Evolutionary conservation across 768 basidiomycete genomes (phyloP), one percentile per base, ranked within the genome.

Genomic region (Amanita pseudoporphyria): DNA sequence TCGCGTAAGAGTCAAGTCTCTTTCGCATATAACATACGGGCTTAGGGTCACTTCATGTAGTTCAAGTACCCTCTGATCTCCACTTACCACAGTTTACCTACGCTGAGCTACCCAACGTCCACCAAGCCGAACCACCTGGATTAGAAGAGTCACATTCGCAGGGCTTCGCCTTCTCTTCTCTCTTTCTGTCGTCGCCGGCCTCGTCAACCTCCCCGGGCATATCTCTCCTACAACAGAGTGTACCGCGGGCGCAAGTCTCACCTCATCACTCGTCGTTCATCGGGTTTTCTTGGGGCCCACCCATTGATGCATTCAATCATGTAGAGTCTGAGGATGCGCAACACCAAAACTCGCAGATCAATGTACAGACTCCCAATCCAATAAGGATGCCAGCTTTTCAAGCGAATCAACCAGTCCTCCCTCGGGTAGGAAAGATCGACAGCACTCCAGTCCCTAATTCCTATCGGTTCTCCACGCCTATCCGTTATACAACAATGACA

Each of bases 241-340:
- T 48, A 24, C 31, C 60, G 31, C 63, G 67, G 35, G 64, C 64
- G 45, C 55, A 66, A 5, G 65, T 71, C 0, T 65, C 77, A 13
- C 26, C 38, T 7, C 37, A 48, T 31, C 38, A 16, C 14, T 36
- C 36, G n/a, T 61, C 67, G 21, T 89, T 89, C 58, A 82, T 90
- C 51, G 89, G 90, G 1, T 92, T 93, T 64, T 88, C 89, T 3
- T 93, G 90, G 90, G 90, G 90, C 3, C 90, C 90, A 0, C 54
- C 72, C 0, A 54, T 64, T 6, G 74, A 82, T 35, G 86, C 82
- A 1, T 88, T 89, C 62, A 63, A 66, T 3, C 60, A 57, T 16
- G 35, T n/a, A 24, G 28, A 42, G 52, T 26, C 43, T 45, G 18
- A 54, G 13, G 32, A 44, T 19, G 19, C 28, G 4, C 32, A 30